A percentile compares a stretch with the other conserved stretches of the same genome.
Evolutionary conservation across 495 filamentous ascomycete genomes (phyloP).

Genomic region (Penicillium crystallinum): DNA sequence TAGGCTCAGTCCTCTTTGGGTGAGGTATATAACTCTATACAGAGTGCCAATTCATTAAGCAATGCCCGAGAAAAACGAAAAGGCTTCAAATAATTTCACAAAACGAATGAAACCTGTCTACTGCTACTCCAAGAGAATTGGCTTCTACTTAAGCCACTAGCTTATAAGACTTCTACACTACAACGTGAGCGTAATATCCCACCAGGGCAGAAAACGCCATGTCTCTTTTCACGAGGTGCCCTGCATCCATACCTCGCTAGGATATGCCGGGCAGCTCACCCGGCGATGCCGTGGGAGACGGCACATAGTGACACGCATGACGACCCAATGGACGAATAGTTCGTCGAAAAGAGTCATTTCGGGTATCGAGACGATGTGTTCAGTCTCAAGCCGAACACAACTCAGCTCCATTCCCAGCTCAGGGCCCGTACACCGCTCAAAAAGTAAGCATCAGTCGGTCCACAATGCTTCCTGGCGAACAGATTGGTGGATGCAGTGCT

Average conservation of each 20-base stretch:
- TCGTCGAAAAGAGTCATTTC: not conserved
- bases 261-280: slow-evolving; percentile 2
- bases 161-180: not conserved
- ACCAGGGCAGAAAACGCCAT: not conserved
- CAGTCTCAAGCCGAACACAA: not conserved
- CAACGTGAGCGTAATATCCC: not conserved
- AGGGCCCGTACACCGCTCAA: not conserved
- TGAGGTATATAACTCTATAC: not conserved
- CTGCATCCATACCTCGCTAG: slow-evolving; percentile 1
- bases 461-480: not conserved
- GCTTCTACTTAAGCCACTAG: not conserved
- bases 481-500: not conserved
- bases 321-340: not conserved
- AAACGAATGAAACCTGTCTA: not conserved
- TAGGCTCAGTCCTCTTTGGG: not conserved
- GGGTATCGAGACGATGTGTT: not conserved
- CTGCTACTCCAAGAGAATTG: not conserved
- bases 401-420: not conserved
- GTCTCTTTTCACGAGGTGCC: not conserved
- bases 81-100: not conserved
- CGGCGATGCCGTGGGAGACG: not conserved
- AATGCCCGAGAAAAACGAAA: not conserved
- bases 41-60: not conserved
- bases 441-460: not conserved
- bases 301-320: not conserved